These are phyloP conservation scores for Coemansia sp. DNA, from an alignment of 192 early-diverging fungal genomes.

Conservation along the genomic window DNA sequence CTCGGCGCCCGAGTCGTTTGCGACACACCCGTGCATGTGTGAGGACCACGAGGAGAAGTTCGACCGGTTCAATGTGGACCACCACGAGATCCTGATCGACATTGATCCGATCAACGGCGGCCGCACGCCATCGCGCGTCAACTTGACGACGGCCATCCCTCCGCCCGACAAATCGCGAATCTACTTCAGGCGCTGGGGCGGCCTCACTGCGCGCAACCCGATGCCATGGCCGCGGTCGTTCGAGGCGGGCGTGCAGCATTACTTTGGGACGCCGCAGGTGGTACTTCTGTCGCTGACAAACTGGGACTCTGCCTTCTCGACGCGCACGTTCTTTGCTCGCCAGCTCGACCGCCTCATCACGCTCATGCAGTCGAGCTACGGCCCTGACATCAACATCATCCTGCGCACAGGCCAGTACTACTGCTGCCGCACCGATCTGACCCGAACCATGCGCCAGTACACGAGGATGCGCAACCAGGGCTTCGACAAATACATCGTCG, in stretches of 20 bases:
- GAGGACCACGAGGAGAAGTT: constrained; percentile 41
- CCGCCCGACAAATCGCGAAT: constrained; percentile 17
- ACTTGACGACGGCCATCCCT: not conserved
- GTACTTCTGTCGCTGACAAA: constrained; percentile 53
- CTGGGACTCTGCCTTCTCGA: constrained; percentile 57
- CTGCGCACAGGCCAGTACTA: constrained; percentile 59
- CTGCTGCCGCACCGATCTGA: constrained; percentile 55
- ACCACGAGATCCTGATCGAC: constrained; percentile 11
- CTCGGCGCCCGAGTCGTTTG: constrained; percentile 1
- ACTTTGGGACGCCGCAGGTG: constrained; percentile 15
- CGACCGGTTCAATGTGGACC: constrained; percentile 29
- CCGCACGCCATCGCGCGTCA: not conserved
- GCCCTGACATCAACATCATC: constrained; percentile 30
- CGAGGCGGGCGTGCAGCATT: constrained; percentile 1
- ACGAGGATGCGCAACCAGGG: constrained; percentile 25
- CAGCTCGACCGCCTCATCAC: constrained; percentile 29
- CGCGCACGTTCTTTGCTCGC: constrained; percentile 22
- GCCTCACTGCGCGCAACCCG: constrained; percentile 44
- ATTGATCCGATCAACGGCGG: constrained; percentile 17
- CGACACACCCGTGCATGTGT: constrained; percentile 40
- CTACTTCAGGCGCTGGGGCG: constrained; percentile 55
- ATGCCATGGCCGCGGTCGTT: constrained; percentile 38
- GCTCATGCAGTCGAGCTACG: constrained; percentile 32
- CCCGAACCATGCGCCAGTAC: constrained; percentile 21
- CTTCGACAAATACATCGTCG: constrained; percentile 34